Percentiles rank a stretch among this genome's conserved stretches.
Conservation (phyloP, 1,284 basidiomycete species). For the Erythrobasidium hasegawianum region DNA sequence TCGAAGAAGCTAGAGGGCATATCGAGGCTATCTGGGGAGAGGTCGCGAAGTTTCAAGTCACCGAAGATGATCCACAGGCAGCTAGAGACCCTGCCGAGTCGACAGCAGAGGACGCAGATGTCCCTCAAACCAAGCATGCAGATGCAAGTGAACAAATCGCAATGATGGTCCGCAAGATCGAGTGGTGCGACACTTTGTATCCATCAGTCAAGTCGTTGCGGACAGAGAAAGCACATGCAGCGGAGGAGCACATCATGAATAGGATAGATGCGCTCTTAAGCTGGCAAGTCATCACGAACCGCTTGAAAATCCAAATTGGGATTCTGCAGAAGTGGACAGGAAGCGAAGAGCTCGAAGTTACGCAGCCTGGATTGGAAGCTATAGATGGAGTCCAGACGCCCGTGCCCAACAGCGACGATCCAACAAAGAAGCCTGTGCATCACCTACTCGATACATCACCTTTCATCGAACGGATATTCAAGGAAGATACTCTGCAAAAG, state of each 20-base stretch:
- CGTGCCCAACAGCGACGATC: background rate
- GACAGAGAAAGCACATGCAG: constrained; percentile 68
- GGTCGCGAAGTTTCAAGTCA: constrained; percentile 62
- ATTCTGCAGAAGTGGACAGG: constrained; percentile 87
- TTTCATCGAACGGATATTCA: constrained; percentile 90
- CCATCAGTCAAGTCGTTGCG: constrained; percentile 76
- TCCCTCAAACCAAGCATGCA: background rate
- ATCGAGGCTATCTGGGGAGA: constrained; percentile 82
- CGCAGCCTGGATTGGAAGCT: constrained; percentile 31
- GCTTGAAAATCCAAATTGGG: constrained; percentile 69
- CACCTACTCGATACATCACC: constrained; percentile 55
- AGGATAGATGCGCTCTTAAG: constrained; percentile 81
- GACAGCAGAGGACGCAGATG: background rate
- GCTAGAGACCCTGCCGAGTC: background rate
- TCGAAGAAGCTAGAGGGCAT: constrained; percentile 76
- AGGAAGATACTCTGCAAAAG: constrained; percentile 92
- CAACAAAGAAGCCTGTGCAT: background rate
- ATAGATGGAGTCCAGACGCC: constrained; percentile 20
- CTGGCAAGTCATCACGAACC: constrained; percentile 78
- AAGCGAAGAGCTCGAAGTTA: constrained; percentile 55
- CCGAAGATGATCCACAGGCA: constrained; percentile 48
- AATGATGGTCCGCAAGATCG: constrained; percentile 63
- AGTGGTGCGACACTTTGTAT: constrained; percentile 80
- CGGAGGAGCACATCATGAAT: constrained; percentile 63
- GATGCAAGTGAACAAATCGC: constrained; percentile 42